Percentiles rank a stretch among this genome's conserved stretches.
These are phyloP conservation scores for Hirschfeldia incana DNA, from an alignment of 345 rosid species.

Conservation along the genomic window DNA sequence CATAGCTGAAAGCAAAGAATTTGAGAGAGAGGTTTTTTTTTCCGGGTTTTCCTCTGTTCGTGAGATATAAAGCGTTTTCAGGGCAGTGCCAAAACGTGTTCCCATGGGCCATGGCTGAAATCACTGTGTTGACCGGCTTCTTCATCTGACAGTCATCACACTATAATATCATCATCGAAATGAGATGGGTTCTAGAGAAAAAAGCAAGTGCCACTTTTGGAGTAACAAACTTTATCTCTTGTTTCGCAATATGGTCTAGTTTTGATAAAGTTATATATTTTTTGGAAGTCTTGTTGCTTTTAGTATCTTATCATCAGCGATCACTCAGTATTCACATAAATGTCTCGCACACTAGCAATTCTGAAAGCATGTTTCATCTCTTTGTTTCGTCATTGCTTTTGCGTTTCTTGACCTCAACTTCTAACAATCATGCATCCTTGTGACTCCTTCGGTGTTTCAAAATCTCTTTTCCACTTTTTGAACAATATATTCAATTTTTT, in stretches of 20 bases:
- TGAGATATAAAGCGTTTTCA: slow-evolving; percentile 56
- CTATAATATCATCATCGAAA: no score
- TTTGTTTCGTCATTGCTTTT: background rate
- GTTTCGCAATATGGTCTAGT: no score
- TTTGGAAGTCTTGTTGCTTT: background rate
- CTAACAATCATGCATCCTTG: no score
- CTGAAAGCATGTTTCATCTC: background rate
- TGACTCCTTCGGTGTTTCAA: no score
- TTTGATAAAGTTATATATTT: slow-evolving; percentile 42
- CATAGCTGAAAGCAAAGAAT: no score
- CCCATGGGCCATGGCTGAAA: slow-evolving; percentile 5
- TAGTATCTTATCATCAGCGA: background rate
- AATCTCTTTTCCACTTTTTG: no score
- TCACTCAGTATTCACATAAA: background rate
- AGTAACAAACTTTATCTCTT: background rate
- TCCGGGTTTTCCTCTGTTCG: slow-evolving; percentile 6
- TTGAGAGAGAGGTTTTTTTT: no score
- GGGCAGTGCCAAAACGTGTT: no score
- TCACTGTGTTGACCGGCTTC: background rate
- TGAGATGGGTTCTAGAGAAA: background rate
- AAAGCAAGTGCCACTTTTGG: background rate
- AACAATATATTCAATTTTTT: no score
- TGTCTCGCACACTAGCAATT: background rate
- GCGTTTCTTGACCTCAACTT: no score
- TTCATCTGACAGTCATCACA: background rate